These are phyloP conservation scores for Paramecium tetraurelia DNA, from an alignment of 73 alveolate genomes.

Conservation along the genomic window DNA sequence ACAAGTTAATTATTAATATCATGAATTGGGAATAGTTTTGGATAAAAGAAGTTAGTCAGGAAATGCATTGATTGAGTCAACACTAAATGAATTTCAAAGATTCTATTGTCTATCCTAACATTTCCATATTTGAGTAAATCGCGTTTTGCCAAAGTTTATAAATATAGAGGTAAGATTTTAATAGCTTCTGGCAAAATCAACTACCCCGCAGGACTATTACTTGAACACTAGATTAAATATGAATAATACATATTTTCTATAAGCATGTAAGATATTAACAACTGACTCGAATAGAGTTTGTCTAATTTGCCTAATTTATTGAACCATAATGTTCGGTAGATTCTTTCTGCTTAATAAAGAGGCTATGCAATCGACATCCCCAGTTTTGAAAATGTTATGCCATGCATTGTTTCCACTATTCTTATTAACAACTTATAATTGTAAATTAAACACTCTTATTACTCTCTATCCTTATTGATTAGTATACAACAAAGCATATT, in stretches of 20 bases:
- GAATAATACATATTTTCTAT: conserved; percentile 56
- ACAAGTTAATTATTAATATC: conserved; percentile 23
- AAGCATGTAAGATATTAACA: conserved; percentile 63
- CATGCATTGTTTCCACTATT: conserved; percentile 48
- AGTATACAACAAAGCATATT: conserved; percentile 77
- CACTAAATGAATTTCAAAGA: conserved; percentile 54
- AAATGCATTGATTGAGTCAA: conserved; percentile 62
- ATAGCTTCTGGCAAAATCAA: conserved; percentile 72
- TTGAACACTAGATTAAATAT: conserved; percentile 43
- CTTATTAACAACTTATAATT: conserved; percentile 59
- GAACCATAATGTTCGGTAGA: conserved; percentile 39
- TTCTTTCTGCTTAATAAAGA: conserved; percentile 46
- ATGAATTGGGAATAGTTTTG: conserved; percentile 68
- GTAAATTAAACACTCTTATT: conserved; percentile 71
- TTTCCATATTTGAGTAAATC: conserved; percentile 60
- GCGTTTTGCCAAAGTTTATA: conserved; percentile 60
- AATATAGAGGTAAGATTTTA: conserved; percentile 64
- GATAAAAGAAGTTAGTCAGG: conserved; percentile 67
- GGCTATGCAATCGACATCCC: conserved; percentile 71
- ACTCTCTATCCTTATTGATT: conserved; percentile 68
- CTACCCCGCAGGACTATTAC: conserved; percentile 68
- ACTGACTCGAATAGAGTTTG: conserved; percentile 61
- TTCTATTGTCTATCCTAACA: conserved; percentile 70
- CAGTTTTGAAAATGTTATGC: conserved; percentile 67
- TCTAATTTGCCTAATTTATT: conserved; percentile 56